Evolutionary conservation across 139 green algal genomes (phyloP).

Genomic region (Nannochloris sp.): DNA sequence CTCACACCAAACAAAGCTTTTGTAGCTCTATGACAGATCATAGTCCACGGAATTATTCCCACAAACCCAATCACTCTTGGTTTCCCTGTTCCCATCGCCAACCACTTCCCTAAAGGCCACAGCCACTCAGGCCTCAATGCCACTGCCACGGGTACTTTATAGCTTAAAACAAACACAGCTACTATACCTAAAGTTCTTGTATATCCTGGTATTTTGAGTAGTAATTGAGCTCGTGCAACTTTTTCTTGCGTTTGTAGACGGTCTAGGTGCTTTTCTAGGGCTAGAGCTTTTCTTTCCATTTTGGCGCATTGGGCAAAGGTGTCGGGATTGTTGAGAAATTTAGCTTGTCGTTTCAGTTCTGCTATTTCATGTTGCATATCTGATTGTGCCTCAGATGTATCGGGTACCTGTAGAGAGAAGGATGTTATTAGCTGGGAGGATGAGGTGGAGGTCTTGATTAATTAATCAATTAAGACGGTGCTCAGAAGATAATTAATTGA

Average conservation of each 20-base stretch:
- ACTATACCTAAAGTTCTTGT: background rate
- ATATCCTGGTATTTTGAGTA: background rate
- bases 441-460: too few species aligned
- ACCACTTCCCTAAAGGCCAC: conserved; percentile 2
- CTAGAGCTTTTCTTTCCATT: conserved; percentile 21
- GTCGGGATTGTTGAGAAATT: conserved; percentile 12
- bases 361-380: background rate
- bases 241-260: background rate
- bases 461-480: too few species aligned
- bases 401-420: background rate
- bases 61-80: background rate
- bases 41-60: conserved; percentile 2
- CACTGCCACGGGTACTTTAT: background rate
- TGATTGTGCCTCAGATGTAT: background rate
- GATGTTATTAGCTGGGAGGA: background rate
- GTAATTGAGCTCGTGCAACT: background rate
- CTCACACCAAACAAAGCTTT: too few species aligned
- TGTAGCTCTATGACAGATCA: conserved; percentile 9
- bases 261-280: conserved; percentile 26
- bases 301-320: conserved; percentile 32
- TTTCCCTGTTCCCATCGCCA: background rate
- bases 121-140: background rate
- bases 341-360: conserved; percentile 13
- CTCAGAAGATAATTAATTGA: too few species aligned
- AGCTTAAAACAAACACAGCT: background rate